Evolutionary conservation across 2,329 filamentous ascomycete species (phyloP).

Genomic region (Graphilbum fragrans): DNA sequence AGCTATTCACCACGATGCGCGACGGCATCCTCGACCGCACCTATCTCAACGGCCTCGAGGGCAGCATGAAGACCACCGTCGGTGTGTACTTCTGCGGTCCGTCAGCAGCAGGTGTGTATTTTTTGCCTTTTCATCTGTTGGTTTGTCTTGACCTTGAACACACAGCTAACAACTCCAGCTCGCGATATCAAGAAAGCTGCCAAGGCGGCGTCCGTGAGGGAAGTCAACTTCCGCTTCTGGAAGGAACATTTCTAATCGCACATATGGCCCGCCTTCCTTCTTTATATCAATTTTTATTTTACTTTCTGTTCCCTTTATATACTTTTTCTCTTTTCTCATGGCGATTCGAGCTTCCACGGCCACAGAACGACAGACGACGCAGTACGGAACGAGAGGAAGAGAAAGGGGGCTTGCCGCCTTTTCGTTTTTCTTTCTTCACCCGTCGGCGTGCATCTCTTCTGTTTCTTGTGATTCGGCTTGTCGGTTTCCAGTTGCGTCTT

Average conservation of each 20-base stretch:
- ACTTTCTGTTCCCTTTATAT: background rate
- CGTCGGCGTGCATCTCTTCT: too few species aligned
- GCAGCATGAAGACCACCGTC: conserved; percentile 66
- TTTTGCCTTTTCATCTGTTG: background rate
- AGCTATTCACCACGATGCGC: conserved; percentile 73
- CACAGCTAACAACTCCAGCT: conserved; percentile 39
- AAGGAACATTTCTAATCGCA: conserved; percentile 71
- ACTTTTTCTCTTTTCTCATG: background rate
- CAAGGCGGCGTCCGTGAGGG: conserved; percentile 56
- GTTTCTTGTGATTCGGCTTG: too few species aligned
- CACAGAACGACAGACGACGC: too few species aligned
- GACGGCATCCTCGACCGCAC: conserved; percentile 75
- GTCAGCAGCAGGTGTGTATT: conserved; percentile 47
- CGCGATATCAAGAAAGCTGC: conserved; percentile 77
- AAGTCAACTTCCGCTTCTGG: conserved; percentile 95
- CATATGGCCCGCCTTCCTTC: background rate
- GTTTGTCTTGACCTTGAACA: background rate
- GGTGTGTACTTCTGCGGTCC: conserved; percentile 98
- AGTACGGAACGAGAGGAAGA: too few species aligned
- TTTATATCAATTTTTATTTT: background rate
- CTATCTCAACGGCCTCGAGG: conserved; percentile 74
- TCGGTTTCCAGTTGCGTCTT: too few species aligned
- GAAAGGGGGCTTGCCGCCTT: too few species aligned
- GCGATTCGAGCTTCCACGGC: too few species aligned
- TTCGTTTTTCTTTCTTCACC: too few species aligned